A percentile compares a stretch with the other conserved stretches of the same genome.
Evolutionary conservation across 2,329 filamentous ascomycete genomes (phyloP).

Genomic region (Incumbomyces lentus): DNA sequence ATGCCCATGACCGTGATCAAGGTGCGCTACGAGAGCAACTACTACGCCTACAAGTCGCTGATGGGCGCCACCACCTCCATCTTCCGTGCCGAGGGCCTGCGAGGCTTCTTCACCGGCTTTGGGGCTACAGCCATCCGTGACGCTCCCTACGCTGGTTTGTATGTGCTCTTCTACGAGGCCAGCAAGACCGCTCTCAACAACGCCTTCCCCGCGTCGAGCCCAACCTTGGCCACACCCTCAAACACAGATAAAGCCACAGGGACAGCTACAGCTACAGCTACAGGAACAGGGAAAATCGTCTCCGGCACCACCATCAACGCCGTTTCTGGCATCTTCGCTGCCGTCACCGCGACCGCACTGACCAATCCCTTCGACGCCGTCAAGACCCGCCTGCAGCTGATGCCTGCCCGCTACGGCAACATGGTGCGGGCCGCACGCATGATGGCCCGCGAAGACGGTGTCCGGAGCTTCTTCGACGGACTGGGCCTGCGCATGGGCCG

Average conservation of each 20-base stretch:
- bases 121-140: conserved; percentile 88
- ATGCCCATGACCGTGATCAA: conserved; percentile 97
- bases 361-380: conserved; percentile 96
- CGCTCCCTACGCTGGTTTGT: conserved; percentile 91
- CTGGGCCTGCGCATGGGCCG: conserved; percentile 75
- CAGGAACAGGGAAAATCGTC: background rate
- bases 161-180: conserved; percentile 88
- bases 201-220: conserved; percentile 12
- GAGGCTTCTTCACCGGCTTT: conserved; percentile 87
- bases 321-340: conserved; percentile 67
- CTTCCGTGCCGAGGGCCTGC: conserved; percentile 57
- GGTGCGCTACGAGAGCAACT: conserved; percentile 81
- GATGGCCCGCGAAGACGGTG: conserved; percentile 74
- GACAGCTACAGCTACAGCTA: too few relatives aligned
- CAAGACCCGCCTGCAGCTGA: conserved; percentile 88
- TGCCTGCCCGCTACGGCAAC: conserved; percentile 72
- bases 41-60: conserved; percentile 75
- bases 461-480: conserved; percentile 73
- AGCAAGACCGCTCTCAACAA: conserved; percentile 54
- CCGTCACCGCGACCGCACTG: conserved; percentile 70
- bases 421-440: conserved; percentile 63
- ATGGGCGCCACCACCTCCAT: conserved; percentile 65
- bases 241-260: background rate
- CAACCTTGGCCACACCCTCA: background rate
- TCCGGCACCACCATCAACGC: conserved; percentile 69